Conservation (phyloP, 345 rosid genomes). For the Eucalyptus cladocalyx region DNA sequence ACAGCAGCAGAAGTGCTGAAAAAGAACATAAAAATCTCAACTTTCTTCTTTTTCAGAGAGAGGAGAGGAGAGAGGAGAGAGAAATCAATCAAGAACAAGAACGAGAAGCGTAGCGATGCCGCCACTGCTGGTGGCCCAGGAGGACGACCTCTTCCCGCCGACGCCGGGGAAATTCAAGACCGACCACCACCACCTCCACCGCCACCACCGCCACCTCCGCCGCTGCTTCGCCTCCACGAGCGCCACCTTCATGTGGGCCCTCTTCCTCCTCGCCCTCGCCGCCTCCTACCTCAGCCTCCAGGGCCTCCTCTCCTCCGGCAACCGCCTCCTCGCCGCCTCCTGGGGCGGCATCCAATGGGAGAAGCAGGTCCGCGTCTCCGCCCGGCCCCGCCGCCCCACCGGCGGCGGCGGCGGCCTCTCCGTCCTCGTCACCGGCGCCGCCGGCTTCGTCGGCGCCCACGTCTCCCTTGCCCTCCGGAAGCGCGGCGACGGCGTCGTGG, state of each 20-base stretch:
- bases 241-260: constrained; percentile 89
- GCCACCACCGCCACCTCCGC: constrained; percentile 46
- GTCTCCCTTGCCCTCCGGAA: constrained; percentile 47
- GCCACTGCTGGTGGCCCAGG: constrained; percentile 13
- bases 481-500: constrained; percentile 79
- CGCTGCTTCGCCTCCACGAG: constrained; percentile 80
- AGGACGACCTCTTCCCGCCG: constrained; percentile 75
- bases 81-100: neutral
- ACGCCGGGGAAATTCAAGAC: constrained; percentile 92
- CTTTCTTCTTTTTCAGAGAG: neutral
- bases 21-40: neutral
- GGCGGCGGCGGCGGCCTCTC: constrained; percentile 37
- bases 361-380: constrained; percentile 50
- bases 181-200: constrained; percentile 17
- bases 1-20: neutral
- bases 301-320: constrained; percentile 68
- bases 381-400: constrained; percentile 51
- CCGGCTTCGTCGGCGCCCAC: constrained; percentile 75
- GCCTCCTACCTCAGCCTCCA: constrained; percentile 81
- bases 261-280: constrained; percentile 77
- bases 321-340: constrained; percentile 42
- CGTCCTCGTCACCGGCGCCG: constrained; percentile 75
- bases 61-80: neutral
- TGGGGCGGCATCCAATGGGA: constrained; percentile 88
- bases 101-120: constrained; percentile 28